phyloP scores from a whole-genome alignment of 768 basidiomycete species.

The Clathrus columnatus region DNA sequence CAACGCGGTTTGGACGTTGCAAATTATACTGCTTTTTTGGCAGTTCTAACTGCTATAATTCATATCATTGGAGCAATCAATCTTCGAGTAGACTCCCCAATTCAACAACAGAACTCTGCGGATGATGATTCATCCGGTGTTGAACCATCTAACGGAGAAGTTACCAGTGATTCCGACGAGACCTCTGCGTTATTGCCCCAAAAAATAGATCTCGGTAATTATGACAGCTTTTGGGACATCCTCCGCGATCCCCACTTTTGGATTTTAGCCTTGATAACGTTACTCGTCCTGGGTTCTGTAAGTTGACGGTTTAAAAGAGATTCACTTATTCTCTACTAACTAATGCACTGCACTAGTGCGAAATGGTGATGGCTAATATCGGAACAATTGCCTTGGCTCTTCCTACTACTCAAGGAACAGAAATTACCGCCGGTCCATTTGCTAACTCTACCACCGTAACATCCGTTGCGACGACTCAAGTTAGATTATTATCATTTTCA shows the following conservation, averaged over 20 bases:
- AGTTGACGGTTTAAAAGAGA: constrained; percentile 31
- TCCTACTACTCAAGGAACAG: constrained; percentile 23
- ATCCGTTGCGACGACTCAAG: constrained; percentile 46
- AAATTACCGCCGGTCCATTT: constrained; percentile 10
- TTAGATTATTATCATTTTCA: constrained; percentile 57
- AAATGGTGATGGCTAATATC: constrained; percentile 80
- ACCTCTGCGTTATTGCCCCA: constrained; percentile 16
- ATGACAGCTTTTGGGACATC: constrained; percentile 33
- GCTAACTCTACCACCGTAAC: constrained; percentile 17
- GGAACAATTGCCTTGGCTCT: constrained; percentile 67
- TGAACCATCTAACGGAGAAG: constrained; percentile 12
- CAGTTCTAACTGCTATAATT: constrained; percentile 40
- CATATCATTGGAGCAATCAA: constrained; percentile 43
- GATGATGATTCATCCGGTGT: constrained; percentile 12
- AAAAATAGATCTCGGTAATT: constrained; percentile 15
- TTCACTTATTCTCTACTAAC: not conserved
- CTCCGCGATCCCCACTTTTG: constrained; percentile 54
- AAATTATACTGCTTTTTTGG: constrained; percentile 49
- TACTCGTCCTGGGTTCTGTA: constrained; percentile 60
- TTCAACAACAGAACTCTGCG: constrained; percentile 7
- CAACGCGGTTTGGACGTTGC: constrained; percentile 35
- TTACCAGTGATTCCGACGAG: constrained; percentile 29
- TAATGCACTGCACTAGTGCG: constrained; percentile 36
- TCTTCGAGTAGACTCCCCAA: constrained; percentile 29
- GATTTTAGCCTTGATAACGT: constrained; percentile 44